These are phyloP conservation scores for Sporothrix sp. DNA, from an alignment of 2,329 filamentous ascomycete genomes.

Conservation along the genomic window DNA sequence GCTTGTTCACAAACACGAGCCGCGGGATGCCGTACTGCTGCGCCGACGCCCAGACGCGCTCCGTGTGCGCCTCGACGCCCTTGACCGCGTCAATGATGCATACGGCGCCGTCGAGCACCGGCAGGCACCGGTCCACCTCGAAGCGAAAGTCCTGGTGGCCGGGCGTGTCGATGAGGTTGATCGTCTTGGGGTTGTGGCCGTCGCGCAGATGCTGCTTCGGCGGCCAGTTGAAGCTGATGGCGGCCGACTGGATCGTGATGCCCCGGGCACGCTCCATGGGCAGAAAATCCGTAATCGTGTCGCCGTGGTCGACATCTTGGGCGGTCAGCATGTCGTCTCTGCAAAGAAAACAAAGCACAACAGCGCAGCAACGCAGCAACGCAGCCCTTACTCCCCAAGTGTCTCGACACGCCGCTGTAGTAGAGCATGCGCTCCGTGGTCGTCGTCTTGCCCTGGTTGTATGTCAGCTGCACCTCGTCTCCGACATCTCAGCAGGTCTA, in stretches of 20 bases:
- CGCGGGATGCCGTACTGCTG: constrained; percentile 77
- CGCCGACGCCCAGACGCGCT: constrained; percentile 90
- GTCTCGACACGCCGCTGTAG: constrained; percentile 79
- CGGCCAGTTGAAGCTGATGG: constrained; percentile 93
- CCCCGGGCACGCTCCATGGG: constrained; percentile 84
- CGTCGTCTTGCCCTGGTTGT: constrained; percentile 75
- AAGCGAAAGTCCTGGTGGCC: constrained; percentile 97
- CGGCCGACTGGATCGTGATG: constrained; percentile 95
- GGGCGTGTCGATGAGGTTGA: constrained; percentile 92
- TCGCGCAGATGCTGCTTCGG: constrained; percentile 27
- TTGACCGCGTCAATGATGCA: constrained; percentile 30
- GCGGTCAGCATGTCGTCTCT: not conserved
- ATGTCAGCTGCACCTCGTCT: not conserved
- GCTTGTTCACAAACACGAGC: constrained; percentile 74
- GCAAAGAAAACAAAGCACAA: too few species aligned
- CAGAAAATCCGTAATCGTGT: constrained; percentile 93
- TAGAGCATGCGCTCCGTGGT: constrained; percentile 99
- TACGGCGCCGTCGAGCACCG: constrained; percentile 27
- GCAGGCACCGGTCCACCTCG: constrained; percentile 80
- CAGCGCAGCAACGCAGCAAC: too few species aligned
- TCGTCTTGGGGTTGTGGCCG: constrained; percentile 47
- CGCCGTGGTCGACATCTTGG: constrained; percentile 87
- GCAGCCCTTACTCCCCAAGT: constrained; percentile 56
- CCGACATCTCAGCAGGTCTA: constrained; percentile 5
- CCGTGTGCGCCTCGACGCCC: constrained; percentile 84